These are phyloP conservation scores for Proliferodiscus dingleyae DNA, from an alignment of 2,329 filamentous ascomycete species.

Conservation along the genomic window DNA sequence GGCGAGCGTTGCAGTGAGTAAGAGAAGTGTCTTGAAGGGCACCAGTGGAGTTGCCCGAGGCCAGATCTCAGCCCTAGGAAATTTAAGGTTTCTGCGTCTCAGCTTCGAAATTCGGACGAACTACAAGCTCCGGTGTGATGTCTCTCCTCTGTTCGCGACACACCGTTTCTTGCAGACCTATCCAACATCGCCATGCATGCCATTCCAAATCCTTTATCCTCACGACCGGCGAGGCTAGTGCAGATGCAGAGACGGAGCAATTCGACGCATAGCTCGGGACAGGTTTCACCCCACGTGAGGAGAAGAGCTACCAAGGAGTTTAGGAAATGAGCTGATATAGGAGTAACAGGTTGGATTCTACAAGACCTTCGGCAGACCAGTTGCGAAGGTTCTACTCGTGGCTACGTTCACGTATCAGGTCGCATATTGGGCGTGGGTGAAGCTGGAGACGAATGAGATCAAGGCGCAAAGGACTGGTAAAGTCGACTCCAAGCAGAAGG, in stretches of 20 bases:
- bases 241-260: neutral
- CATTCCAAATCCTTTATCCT: neutral
- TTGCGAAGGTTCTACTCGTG: constrained; percentile 68
- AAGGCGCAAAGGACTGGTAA: constrained; percentile 54
- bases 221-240: neutral
- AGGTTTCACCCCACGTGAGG: constrained; percentile 17
- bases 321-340: too few relatives aligned
- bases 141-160: too few relatives aligned
- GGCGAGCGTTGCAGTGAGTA: neutral
- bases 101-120: too few relatives aligned
- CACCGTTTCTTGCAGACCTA: too few relatives aligned
- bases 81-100: constrained; percentile 1
- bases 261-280: constrained; percentile 11
- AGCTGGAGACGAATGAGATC: constrained; percentile 67
- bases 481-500: neutral
- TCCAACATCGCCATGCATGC: neutral
- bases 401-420: constrained; percentile 76
- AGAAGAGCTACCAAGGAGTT: neutral
- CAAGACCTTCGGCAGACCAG: constrained; percentile 66
- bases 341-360: constrained; percentile 65
- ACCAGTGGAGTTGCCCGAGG: neutral
- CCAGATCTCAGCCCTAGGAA: neutral
- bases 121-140: too few relatives aligned
- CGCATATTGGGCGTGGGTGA: constrained; percentile 69
- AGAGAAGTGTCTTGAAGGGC: too few relatives aligned